Evolutionary conservation across 2,329 filamentous ascomycete species (phyloP).

Genomic region (Sporothrix brunneoviolacea): DNA sequence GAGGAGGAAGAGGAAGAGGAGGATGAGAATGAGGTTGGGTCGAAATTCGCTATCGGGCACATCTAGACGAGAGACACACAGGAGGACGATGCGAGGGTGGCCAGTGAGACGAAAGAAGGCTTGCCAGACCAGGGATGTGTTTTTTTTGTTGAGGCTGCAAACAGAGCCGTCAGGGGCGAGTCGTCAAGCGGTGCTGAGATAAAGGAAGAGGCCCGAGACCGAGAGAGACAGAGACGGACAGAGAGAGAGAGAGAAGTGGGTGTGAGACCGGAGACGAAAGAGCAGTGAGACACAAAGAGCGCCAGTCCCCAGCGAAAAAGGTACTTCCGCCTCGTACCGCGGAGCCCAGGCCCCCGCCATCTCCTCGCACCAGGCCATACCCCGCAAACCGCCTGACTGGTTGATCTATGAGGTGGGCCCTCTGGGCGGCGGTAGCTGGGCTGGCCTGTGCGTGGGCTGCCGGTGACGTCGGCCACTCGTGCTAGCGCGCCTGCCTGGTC

Average conservation of each 20-base stretch:
- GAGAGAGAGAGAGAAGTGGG: not conserved
- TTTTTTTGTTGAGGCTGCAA: not conserved
- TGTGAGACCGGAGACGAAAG: conserved; percentile 6
- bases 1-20: no score
- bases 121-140: no score
- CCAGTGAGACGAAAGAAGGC: no score
- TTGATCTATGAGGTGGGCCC: not conserved
- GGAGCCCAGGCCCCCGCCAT: not conserved
- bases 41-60: not conserved
- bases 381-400: conserved; percentile 10
- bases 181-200: no score
- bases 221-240: not conserved
- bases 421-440: not conserved
- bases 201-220: not conserved
- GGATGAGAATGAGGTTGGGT: conserved; percentile 1
- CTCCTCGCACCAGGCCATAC: not conserved
- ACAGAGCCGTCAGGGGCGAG: no score
- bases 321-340: not conserved
- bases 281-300: conserved; percentile 3
- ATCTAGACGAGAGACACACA: not conserved
- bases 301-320: not conserved
- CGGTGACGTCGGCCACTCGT: conserved; percentile 1
- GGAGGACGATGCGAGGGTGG: not conserved
- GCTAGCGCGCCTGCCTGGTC: no score
- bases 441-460: not conserved